These are phyloP conservation scores for Pouteria campechiana DNA, from an alignment of 179 eudicot genomes.

Conservation along the genomic window DNA sequence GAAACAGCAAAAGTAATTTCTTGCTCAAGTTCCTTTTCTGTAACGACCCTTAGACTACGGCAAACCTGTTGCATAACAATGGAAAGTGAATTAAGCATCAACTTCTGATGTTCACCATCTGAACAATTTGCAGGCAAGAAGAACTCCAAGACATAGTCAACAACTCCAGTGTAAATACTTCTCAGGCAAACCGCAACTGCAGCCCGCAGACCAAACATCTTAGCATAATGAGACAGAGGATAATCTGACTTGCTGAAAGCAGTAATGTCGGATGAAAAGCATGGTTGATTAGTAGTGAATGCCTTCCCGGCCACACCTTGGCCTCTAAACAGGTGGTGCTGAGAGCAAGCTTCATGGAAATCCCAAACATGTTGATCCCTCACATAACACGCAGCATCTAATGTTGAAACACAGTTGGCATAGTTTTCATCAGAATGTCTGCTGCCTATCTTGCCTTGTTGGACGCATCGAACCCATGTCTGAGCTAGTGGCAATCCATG, in stretches of 20 bases:
- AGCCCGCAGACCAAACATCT: slow-evolving; percentile 68
- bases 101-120: slow-evolving; percentile 53
- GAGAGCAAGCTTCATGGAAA: slow-evolving; percentile 83
- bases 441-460: slow-evolving; percentile 69
- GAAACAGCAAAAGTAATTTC: slow-evolving; percentile 14
- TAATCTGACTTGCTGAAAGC: slow-evolving; percentile 57
- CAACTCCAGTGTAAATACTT: slow-evolving; percentile 38
- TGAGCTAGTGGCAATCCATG: slow-evolving; percentile 83
- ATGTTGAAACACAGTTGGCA: slow-evolving; percentile 55
- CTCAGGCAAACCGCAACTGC: slow-evolving; percentile 82
- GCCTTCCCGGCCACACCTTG: slow-evolving; percentile 80
- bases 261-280: slow-evolving; percentile 57
- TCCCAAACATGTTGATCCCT: slow-evolving; percentile 34
- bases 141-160: slow-evolving; percentile 82
- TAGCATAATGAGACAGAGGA: slow-evolving; percentile 87
- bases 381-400: slow-evolving; percentile 66
- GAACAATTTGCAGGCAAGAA: slow-evolving; percentile 55
- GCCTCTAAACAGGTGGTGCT: slow-evolving; percentile 76
- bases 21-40: slow-evolving; percentile 56
- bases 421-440: slow-evolving; percentile 73
- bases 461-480: slow-evolving; percentile 78
- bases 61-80: slow-evolving; percentile 52
- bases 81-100: slow-evolving; percentile 57
- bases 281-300: slow-evolving; percentile 65
- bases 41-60: slow-evolving; percentile 57